Conservation (phyloP, 495 filamentous ascomycete genomes). For the Achaetomiella virescens region DNA sequence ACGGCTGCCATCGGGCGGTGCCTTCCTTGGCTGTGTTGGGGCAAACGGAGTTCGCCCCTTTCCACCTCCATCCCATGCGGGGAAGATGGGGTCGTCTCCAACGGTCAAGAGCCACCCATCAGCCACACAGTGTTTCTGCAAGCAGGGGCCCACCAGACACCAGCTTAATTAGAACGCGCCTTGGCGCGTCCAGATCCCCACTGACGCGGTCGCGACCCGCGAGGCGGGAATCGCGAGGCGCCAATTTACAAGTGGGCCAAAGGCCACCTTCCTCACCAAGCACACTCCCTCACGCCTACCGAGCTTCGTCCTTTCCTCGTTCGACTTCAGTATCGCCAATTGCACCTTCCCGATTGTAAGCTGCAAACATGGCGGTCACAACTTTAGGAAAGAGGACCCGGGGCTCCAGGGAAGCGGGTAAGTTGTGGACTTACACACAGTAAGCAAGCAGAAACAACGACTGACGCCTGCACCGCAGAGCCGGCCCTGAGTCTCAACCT, state of each 20-base stretch:
- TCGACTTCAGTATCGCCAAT: slow-evolving; percentile 12
- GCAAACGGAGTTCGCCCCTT: slow-evolving; percentile 38
- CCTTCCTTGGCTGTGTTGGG: neutral
- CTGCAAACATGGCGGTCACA: slow-evolving; percentile 51
- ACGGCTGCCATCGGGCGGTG: slow-evolving; percentile 7
- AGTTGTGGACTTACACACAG: slow-evolving; percentile 20
- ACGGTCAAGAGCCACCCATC: neutral
- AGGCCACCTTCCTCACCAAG: slow-evolving; percentile 9
- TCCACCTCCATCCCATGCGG: slow-evolving; percentile 21
- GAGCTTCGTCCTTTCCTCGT: slow-evolving; percentile 24
- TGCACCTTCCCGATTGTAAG: slow-evolving; percentile 7
- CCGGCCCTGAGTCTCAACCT: slow-evolving; percentile 15
- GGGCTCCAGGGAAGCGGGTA: slow-evolving; percentile 54
- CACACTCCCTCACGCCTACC: neutral
- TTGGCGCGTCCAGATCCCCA: slow-evolving; percentile 14
- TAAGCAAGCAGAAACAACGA: slow-evolving; percentile 14
- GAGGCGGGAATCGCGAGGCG: slow-evolving; percentile 5
- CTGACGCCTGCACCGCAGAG: slow-evolving; percentile 29
- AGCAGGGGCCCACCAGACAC: neutral
- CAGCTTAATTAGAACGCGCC: slow-evolving; percentile 26
- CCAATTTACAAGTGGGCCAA: slow-evolving; percentile 13
- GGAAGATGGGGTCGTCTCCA: slow-evolving; percentile 4
- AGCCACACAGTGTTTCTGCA: neutral
- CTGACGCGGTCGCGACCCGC: slow-evolving; percentile 24
- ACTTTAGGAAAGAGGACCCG: slow-evolving; percentile 70